Conservation (phyloP, 257 asterid species). For the Solanum ossicruentum region DNA sequence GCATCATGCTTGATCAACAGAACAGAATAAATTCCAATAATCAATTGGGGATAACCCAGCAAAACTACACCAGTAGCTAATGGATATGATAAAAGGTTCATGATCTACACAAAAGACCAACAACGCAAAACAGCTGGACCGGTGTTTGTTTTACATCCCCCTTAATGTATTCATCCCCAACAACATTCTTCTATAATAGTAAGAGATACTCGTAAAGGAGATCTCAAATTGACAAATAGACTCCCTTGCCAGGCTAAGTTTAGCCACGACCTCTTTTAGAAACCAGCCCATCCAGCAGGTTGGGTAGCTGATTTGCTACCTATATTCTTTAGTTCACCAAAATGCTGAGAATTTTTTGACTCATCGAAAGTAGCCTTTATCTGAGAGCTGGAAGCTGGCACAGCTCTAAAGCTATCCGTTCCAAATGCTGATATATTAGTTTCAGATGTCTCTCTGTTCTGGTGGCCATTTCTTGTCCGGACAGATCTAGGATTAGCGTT, state of each 20-base stretch:
- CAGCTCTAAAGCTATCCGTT: slow-evolving; percentile 65
- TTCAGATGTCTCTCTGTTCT: slow-evolving; percentile 28
- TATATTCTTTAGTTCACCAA: slow-evolving; percentile 36
- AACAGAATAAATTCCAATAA: background rate
- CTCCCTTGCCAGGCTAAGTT: background rate
- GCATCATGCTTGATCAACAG: background rate
- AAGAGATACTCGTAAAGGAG: background rate
- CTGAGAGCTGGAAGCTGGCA: slow-evolving; percentile 42
- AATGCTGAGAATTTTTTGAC: slow-evolving; percentile 18
- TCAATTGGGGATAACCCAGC: background rate
- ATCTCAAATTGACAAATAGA: background rate
- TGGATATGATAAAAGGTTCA: background rate
- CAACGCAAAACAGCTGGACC: background rate
- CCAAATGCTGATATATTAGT: slow-evolving; percentile 57
- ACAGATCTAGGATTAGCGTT: slow-evolving; percentile 42
- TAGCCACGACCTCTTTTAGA: slow-evolving; percentile 7
- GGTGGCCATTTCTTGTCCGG: slow-evolving; percentile 55
- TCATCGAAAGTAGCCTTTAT: slow-evolving; percentile 26
- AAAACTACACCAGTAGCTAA: background rate
- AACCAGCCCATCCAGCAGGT: slow-evolving; percentile 99
- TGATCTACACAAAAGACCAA: background rate
- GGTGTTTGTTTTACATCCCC: background rate
- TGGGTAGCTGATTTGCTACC: slow-evolving; percentile 47
- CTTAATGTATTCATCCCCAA: background rate
- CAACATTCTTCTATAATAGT: background rate